A percentile compares a stretch with the other conserved stretches of the same genome.
Evolutionary conservation across 768 basidiomycete species (phyloP).

Genomic region (Cystofilobasidium macerans): DNA sequence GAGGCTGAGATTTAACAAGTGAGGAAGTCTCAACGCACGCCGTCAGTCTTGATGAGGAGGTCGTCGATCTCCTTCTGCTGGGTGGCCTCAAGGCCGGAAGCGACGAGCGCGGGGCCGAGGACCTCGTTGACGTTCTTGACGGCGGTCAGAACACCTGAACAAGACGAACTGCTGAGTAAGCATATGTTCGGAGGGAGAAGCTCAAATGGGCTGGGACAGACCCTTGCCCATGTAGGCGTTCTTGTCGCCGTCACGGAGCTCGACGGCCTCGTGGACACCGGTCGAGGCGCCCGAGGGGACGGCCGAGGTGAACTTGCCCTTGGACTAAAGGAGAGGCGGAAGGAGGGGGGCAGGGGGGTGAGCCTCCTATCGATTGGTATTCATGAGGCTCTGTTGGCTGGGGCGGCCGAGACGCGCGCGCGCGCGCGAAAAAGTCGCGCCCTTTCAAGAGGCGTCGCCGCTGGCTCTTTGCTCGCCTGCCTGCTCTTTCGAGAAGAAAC

Average conservation of each 20-base stretch:
- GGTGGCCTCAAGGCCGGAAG: conserved; percentile 70
- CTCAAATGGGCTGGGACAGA: too few species aligned
- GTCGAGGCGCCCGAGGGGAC: conserved; percentile 99
- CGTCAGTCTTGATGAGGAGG: conserved; percentile 95
- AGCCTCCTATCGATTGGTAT: not conserved
- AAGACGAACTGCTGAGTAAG: not conserved
- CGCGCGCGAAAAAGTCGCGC: too few species aligned
- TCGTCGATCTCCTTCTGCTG: conserved; percentile 92
- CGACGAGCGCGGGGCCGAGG: conserved; percentile 80
- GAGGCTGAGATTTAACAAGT: too few species aligned
- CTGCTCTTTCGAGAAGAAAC: not conserved
- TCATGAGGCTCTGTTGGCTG: too few species aligned
- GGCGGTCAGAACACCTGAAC: conserved; percentile 77
- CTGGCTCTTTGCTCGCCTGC: too few species aligned
- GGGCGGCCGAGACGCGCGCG: too few species aligned
- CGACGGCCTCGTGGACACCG: conserved; percentile 94
- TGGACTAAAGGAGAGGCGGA: conserved; percentile 1
- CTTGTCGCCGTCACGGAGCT: conserved; percentile 96
- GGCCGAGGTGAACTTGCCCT: conserved; percentile 60
- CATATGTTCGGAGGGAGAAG: conserved; percentile 17
- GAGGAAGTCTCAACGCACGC: conserved; percentile 33
- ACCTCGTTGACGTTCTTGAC: conserved; percentile 84
- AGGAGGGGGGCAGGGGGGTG: not conserved
- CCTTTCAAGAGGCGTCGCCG: too few species aligned
- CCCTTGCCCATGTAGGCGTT: conserved; percentile 89